A percentile compares a stretch with the other conserved stretches of the same genome.
Conservation (phyloP, 164 flowering plant species). For the Chimonanthus praecox region DNA sequence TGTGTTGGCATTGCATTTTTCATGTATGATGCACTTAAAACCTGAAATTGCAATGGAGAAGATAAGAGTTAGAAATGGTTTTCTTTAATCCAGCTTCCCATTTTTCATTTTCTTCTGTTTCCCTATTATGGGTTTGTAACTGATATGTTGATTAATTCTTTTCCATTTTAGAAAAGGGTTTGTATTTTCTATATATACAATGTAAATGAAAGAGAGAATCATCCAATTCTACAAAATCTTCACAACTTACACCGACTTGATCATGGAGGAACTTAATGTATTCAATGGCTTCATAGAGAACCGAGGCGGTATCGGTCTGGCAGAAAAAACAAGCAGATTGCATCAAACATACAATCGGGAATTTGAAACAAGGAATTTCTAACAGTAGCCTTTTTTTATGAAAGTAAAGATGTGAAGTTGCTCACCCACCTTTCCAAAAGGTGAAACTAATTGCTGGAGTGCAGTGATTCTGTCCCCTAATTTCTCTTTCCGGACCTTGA, state of each 20-base stretch:
- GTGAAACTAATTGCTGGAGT: constrained; percentile 94
- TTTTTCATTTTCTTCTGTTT: neutral
- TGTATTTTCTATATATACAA: too few species aligned
- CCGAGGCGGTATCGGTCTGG: constrained; percentile 52
- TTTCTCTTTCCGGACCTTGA: constrained; percentile 89
- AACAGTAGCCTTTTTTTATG: neutral
- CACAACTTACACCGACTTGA: constrained; percentile 49
- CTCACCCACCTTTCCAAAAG: constrained; percentile 96
- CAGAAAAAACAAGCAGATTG: neutral
- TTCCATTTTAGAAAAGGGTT: too few species aligned
- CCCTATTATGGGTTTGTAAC: neutral
- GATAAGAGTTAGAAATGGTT: neutral
- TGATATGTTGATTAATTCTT: too few species aligned
- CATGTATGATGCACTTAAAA: constrained; percentile 1
- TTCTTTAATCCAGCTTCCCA: neutral
- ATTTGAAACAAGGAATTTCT: neutral
- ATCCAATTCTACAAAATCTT: too few species aligned
- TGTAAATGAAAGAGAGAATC: too few species aligned
- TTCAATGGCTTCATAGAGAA: constrained; percentile 69
- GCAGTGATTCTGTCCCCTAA: constrained; percentile 97
- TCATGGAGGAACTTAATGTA: constrained; percentile 80
- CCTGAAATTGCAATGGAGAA: neutral
- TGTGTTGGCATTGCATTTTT: neutral
- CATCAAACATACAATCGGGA: neutral
- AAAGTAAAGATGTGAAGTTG: neutral